phyloP scores from a whole-genome alignment of 2,329 filamentous ascomycete species.

The Aspergillus sp. region DNA sequence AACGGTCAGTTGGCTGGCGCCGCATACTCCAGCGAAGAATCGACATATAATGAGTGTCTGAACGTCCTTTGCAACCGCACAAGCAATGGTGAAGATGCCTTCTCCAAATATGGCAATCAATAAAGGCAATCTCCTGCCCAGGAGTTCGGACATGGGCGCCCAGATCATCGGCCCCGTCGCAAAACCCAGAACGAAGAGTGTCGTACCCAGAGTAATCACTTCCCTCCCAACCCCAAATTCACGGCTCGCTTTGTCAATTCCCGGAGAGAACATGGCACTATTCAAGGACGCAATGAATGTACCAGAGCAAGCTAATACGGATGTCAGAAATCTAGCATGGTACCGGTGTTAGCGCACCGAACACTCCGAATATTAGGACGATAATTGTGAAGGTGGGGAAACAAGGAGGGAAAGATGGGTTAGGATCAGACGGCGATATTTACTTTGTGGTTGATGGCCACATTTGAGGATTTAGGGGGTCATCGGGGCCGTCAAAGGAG shows the following conservation, averaged over 20 bases:
- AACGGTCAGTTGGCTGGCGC: slow-evolving; percentile 41
- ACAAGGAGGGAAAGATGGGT: too few species aligned
- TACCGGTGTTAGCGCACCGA: background rate
- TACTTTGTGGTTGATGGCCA: slow-evolving; percentile 50
- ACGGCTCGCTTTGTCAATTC: slow-evolving; percentile 55
- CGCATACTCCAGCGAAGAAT: slow-evolving; percentile 47
- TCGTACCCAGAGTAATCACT: slow-evolving; percentile 44
- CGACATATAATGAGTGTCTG: slow-evolving; percentile 40
- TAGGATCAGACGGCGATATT: too few species aligned
- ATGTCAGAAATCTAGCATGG: background rate
- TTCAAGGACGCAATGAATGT: slow-evolving; percentile 53
- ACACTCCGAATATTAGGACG: too few species aligned
- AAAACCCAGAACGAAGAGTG: slow-evolving; percentile 50
- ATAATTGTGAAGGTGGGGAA: too few species aligned
- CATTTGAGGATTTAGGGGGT: slow-evolving; percentile 54
- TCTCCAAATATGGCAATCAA: slow-evolving; percentile 40
- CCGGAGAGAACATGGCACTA: slow-evolving; percentile 66
- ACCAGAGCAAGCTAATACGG: background rate
- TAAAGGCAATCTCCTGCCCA: slow-evolving; percentile 54
- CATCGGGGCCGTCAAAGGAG: slow-evolving; percentile 51
- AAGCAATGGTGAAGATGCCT: slow-evolving; percentile 44
- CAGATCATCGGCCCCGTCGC: slow-evolving; percentile 51
- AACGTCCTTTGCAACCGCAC: slow-evolving; percentile 38
- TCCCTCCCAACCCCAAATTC: slow-evolving; percentile 44
- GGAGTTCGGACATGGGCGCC: slow-evolving; percentile 57